Conservation (phyloP, 768 basidiomycete species). For the Plicaturopsis crispa region DNA sequence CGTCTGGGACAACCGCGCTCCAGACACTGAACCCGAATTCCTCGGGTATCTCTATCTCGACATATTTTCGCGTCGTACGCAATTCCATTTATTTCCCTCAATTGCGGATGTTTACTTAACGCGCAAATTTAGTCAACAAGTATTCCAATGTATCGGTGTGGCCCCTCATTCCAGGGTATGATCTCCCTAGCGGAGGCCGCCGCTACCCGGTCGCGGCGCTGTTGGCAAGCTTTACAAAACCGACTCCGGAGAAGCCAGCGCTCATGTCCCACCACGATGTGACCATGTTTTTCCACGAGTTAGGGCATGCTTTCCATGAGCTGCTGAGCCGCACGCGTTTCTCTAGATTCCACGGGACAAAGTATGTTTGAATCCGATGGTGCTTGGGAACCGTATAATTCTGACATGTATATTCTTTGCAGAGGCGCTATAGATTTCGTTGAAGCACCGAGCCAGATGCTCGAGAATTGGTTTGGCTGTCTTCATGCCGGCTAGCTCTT, state of each 20-base stretch:
- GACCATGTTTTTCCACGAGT: constrained; percentile 89
- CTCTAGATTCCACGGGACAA: constrained; percentile 76
- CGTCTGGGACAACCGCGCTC: constrained; percentile 78
- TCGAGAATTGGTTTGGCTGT: constrained; percentile 70
- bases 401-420: constrained; percentile 1
- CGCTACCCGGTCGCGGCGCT: constrained; percentile 74
- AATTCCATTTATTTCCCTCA: constrained; percentile 1
- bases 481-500: neutral
- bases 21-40: constrained; percentile 62
- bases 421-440: constrained; percentile 76
- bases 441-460: constrained; percentile 87
- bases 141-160: constrained; percentile 88
- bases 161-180: constrained; percentile 63
- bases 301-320: constrained; percentile 71
- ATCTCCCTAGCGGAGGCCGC: constrained; percentile 45
- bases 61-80: constrained; percentile 71
- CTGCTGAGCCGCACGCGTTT: constrained; percentile 65
- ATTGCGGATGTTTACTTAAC: constrained; percentile 27
- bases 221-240: constrained; percentile 88
- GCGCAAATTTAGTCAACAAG: no score
- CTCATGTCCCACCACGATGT: constrained; percentile 85
- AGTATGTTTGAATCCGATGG: constrained; percentile 22
- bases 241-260: constrained; percentile 72
- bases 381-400: neutral
- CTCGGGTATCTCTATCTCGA: constrained; percentile 85